Evolutionary conservation across 1,284 basidiomycete genomes (phyloP).

Genomic region (Wolfiporia cocos): DNA sequence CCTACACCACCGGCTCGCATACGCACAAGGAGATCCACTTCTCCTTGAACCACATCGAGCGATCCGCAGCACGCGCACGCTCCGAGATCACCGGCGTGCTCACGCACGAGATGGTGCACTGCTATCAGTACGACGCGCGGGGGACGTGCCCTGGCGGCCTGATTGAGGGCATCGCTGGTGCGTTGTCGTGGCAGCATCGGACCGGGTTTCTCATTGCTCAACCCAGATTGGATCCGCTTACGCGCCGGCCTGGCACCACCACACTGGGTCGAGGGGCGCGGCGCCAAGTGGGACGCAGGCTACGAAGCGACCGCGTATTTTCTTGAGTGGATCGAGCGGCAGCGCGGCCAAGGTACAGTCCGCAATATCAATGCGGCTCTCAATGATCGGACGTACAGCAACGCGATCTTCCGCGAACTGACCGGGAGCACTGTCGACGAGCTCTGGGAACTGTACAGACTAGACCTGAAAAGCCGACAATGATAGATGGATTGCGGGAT

Average conservation of each 20-base stretch:
- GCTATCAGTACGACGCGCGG: slow-evolving; percentile 60
- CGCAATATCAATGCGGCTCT: slow-evolving; percentile 49
- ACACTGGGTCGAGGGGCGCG: slow-evolving; percentile 48
- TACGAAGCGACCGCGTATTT: slow-evolving; percentile 69
- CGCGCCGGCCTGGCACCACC: slow-evolving; percentile 51
- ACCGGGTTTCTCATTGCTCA: not conserved
- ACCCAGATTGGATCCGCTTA: slow-evolving; percentile 63
- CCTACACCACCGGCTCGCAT: slow-evolving; percentile 50
- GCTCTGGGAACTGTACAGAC: slow-evolving; percentile 52
- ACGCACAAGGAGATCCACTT: slow-evolving; percentile 67
- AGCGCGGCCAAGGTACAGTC: slow-evolving; percentile 46
- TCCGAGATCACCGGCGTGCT: slow-evolving; percentile 65
- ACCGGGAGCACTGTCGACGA: slow-evolving; percentile 44
- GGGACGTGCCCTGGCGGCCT: slow-evolving; percentile 59
- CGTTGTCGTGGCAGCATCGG: slow-evolving; percentile 10
- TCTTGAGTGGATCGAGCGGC: slow-evolving; percentile 61
- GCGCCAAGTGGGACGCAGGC: slow-evolving; percentile 62
- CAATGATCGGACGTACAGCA: slow-evolving; percentile 42
- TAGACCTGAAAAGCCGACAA: slow-evolving; percentile 18
- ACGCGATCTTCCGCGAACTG: slow-evolving; percentile 43
- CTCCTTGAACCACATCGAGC: slow-evolving; percentile 54
- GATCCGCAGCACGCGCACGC: slow-evolving; percentile 36
- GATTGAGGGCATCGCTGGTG: slow-evolving; percentile 72
- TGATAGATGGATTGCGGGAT: not conserved
- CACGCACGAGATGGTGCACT: slow-evolving; percentile 65